phyloP scores from a whole-genome alignment of 2,329 filamentous ascomycete genomes.

The Talaromyces rugulosus region DNA sequence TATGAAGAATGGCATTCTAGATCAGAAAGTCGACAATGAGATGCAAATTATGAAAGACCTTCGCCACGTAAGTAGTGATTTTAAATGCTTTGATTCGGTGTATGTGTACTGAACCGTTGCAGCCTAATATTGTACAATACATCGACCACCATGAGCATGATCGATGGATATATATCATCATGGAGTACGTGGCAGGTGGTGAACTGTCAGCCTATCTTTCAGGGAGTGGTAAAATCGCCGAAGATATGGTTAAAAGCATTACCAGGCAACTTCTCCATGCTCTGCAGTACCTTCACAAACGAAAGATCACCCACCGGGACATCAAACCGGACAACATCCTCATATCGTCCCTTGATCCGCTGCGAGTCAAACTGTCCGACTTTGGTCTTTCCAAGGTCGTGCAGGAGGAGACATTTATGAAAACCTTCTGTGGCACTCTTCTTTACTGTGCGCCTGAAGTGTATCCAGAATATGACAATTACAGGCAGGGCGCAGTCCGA shows the following conservation, averaged over 20 bases:
- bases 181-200: constrained; percentile 83
- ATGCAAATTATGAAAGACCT: constrained; percentile 92
- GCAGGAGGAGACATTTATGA: constrained; percentile 84
- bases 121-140: constrained; percentile 88
- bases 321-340: constrained; percentile 98
- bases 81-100: not conserved
- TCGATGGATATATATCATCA: constrained; percentile 85
- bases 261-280: constrained; percentile 68
- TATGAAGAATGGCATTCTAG: constrained; percentile 84
- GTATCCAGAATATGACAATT: constrained; percentile 74
- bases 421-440: constrained; percentile 93
- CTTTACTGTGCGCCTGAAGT: constrained; percentile 96
- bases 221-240: constrained; percentile 59
- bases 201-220: constrained; percentile 74
- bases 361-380: constrained; percentile 87
- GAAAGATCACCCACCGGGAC: constrained; percentile 94
- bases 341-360: constrained; percentile 66
- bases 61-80: constrained; percentile 62
- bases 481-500: constrained; percentile 56
- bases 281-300: constrained; percentile 77
- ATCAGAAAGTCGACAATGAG: constrained; percentile 92
- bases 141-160: constrained; percentile 83
- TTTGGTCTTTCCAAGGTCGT: constrained; percentile 96
- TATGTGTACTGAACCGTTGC: constrained; percentile 10
- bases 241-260: constrained; percentile 66